Evolutionary conservation across 2,329 filamentous ascomycete genomes (phyloP).

Genomic region (Zymoseptoria brevis): DNA sequence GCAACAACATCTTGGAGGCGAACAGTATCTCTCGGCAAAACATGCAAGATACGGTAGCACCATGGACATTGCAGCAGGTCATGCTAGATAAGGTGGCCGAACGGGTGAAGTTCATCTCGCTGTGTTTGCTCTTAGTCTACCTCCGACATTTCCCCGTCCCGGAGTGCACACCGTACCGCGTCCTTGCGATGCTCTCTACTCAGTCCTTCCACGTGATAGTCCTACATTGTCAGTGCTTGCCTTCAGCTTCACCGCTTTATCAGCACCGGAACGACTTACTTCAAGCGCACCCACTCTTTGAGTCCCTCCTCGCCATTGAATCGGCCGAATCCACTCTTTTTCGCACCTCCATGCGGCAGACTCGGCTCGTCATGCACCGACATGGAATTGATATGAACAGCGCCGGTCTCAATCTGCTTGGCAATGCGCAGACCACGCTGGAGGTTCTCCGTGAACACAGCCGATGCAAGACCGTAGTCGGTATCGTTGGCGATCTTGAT

Average conservation of each 20-base stretch:
- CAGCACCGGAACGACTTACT: constrained; percentile 2
- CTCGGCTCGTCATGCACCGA: constrained; percentile 40
- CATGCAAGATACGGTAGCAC: too few relatives aligned
- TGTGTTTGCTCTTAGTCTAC: too few relatives aligned
- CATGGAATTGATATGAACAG: constrained; percentile 44
- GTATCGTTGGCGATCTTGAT: constrained; percentile 68
- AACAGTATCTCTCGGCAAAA: too few relatives aligned
- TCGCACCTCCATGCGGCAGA: constrained; percentile 41
- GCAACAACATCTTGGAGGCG: too few relatives aligned
- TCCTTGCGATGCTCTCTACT: not conserved
- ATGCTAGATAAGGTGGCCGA: too few relatives aligned
- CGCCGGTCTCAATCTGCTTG: constrained; percentile 49
- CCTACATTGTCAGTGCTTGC: not conserved
- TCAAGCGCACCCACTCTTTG: constrained; percentile 37
- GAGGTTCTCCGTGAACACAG: constrained; percentile 66
- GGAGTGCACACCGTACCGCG: too few relatives aligned
- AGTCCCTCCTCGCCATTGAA: constrained; percentile 40
- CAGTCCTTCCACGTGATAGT: constrained; percentile 23
- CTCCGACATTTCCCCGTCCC: too few relatives aligned
- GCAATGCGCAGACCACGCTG: constrained; percentile 34
- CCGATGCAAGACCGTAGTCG: constrained; percentile 63
- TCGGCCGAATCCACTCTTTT: constrained; percentile 40
- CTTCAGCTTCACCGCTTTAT: not conserved
- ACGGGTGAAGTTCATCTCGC: too few relatives aligned
- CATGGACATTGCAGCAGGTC: too few relatives aligned